A percentile compares a stretch with the other conserved stretches of the same genome.
phyloP scores from a whole-genome alignment of 257 asterid species.

The Solanum paucissectum region DNA sequence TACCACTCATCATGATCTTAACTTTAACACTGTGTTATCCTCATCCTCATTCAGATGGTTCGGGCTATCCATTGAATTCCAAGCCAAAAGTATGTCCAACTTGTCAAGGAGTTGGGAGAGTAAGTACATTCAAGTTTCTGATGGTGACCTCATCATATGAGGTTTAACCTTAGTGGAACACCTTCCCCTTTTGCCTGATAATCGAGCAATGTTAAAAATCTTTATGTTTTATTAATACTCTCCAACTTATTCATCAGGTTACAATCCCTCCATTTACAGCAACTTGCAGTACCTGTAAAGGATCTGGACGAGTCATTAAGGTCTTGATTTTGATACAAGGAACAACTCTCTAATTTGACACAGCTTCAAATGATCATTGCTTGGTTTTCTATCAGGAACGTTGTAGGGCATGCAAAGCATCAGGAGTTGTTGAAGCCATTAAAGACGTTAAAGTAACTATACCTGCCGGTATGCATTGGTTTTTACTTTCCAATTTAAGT shows the following conservation, averaged over 20 bases:
- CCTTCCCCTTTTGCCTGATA: not conserved
- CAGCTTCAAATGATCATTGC: not conserved
- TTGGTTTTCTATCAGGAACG: slow-evolving; percentile 30
- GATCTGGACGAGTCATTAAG: slow-evolving; percentile 67
- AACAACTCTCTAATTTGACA: slow-evolving; percentile 1
- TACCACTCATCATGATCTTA: not conserved
- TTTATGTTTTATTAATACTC: not conserved
- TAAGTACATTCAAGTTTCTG: slow-evolving; percentile 23
- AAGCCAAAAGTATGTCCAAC: slow-evolving; percentile 49
- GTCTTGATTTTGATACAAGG: slow-evolving; percentile 19
- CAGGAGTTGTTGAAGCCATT: slow-evolving; percentile 63
- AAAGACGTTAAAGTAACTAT: slow-evolving; percentile 66
- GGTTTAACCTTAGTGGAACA: not conserved
- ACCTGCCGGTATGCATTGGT: slow-evolving; percentile 62
- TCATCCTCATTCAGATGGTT: slow-evolving; percentile 54
- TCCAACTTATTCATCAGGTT: slow-evolving; percentile 31
- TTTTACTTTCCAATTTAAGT: not conserved
- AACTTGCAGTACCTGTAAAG: slow-evolving; percentile 66
- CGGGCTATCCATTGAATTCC: slow-evolving; percentile 65
- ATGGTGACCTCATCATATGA: not conserved
- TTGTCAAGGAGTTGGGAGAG: slow-evolving; percentile 80
- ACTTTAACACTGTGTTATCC: slow-evolving; percentile 2
- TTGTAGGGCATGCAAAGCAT: slow-evolving; percentile 65
- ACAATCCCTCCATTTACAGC: slow-evolving; percentile 73
- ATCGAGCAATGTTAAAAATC: not conserved